phyloP scores from a whole-genome alignment of 192 early-diverging fungal species.

The Entomortierella parvispora region DNA sequence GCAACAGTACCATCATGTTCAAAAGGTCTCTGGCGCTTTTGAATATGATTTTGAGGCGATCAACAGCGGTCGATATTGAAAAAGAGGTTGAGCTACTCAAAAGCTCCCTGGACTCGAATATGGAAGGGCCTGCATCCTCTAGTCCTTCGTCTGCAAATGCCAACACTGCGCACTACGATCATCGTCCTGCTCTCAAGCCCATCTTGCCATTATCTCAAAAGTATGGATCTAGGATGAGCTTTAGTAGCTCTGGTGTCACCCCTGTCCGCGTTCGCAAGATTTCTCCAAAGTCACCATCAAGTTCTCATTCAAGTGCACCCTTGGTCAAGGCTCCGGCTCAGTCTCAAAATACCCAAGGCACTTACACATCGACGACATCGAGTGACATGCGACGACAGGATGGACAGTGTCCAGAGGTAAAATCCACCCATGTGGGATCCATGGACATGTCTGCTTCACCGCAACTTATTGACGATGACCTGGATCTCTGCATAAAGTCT shows the following conservation, averaged over 20 bases:
- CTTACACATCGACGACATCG: too few species aligned
- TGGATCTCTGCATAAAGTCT: conserved; percentile 30
- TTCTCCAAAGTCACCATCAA: conserved; percentile 31
- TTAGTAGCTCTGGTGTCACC: conserved; percentile 14
- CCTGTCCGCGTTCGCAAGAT: conserved; percentile 43
- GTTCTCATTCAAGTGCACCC: not conserved
- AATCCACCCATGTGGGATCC: too few species aligned
- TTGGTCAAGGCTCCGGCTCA: conserved; percentile 4
- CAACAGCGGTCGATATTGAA: conserved; percentile 41
- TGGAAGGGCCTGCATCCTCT: conserved; percentile 2
- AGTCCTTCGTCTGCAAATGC: not conserved
- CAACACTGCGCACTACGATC: conserved; percentile 24
- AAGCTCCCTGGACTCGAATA: conserved; percentile 20
- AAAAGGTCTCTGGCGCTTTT: conserved; percentile 30
- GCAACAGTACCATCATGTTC: conserved; percentile 40
- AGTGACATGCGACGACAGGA: too few species aligned
- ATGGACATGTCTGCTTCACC: not conserved
- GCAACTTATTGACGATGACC: conserved; percentile 19
- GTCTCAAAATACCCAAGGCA: not conserved
- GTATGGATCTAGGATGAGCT: conserved; percentile 27
- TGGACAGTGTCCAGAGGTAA: too few species aligned
- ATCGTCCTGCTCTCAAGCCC: conserved; percentile 42
- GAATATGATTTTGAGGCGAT: conserved; percentile 27
- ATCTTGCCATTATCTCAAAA: conserved; percentile 51
- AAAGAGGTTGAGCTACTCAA: conserved; percentile 37